Evolutionary conservation across 495 filamentous ascomycete genomes (phyloP).

Genomic region (Clohesyomyces aquaticus): DNA sequence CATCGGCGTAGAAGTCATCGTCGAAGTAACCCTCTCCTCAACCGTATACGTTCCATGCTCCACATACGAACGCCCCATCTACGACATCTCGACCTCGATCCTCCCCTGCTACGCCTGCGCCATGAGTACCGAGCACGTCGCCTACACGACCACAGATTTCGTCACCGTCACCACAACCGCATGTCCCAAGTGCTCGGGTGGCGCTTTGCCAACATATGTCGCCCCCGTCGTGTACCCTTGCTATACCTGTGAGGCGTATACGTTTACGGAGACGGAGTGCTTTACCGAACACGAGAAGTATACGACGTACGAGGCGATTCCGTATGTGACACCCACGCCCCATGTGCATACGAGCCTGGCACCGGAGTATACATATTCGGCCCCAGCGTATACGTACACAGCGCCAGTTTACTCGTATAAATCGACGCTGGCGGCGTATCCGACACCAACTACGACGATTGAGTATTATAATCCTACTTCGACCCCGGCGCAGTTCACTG

Average conservation of each 20-base stretch:
- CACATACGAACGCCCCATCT: conserved; percentile 38
- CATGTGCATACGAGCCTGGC: conserved; percentile 14
- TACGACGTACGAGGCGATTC: conserved; percentile 26
- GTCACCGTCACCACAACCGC: conserved; percentile 34
- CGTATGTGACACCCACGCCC: conserved; percentile 27
- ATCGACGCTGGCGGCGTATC: neutral
- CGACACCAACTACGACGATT: conserved; percentile 10
- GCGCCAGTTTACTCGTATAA: neutral
- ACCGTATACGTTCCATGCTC: conserved; percentile 27
- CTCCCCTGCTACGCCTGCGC: conserved; percentile 39
- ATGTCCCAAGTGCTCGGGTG: conserved; percentile 15
- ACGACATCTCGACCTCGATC: conserved; percentile 26
- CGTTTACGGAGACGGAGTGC: conserved; percentile 29
- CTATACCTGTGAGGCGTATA: conserved; percentile 28
- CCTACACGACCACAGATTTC: conserved; percentile 30
- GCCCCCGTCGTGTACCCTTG: conserved; percentile 33
- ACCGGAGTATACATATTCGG: neutral
- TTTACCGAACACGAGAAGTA: conserved; percentile 16
- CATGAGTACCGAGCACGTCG: conserved; percentile 28
- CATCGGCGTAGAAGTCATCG: conserved; percentile 36
- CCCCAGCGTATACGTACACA: neutral
- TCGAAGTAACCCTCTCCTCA: conserved; percentile 34
- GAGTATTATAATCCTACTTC: conserved; percentile 12
- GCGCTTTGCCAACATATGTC: conserved; percentile 4
- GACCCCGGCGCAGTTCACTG: conserved; percentile 8